Evolutionary conservation across 257 asterid species (phyloP), one percentile per base, ranked within the genome.

Genomic region (Primulina eburnea): DNA sequence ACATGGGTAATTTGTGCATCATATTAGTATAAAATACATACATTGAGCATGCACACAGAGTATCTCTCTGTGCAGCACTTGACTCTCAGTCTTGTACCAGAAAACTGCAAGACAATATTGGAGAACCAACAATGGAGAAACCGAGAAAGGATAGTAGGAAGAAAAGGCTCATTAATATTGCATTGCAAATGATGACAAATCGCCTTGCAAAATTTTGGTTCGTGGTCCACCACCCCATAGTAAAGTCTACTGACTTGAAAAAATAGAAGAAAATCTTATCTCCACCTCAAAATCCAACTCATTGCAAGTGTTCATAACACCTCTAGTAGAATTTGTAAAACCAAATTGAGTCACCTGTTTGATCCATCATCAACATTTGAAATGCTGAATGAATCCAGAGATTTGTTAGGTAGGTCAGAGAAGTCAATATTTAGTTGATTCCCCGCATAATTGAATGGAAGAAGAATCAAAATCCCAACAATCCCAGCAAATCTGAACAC

Each of bases 361-460:
- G 99, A 94, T 68, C 99, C 97, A 60, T 94, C 92, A 9, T 89
- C 82, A 62, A 94, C 97, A 80, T 94, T 94, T 60, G 99, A 88
- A 71, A 94, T 91, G 72, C 91, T 87, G 84, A 94, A 94, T 73
- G 92, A 71, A 60, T 91, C 99, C 83, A 94, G 79, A 4, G 97
- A 82, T 80, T 80, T 89, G 84, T 86, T 94, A 38, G 89, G 88
- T 72, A 94, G 59, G 80, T 87, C 97, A 2, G 82, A 74, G 38
- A 91, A 79, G 84, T 94, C 97, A 37, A 88, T 80, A 75, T 71
- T 83, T 40, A 89, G 79, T 80, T 94, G 97, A 76, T 79, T 86
- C 81, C 99, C 99, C 92, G 87, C 82, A 78, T 80, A 94, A 82
- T 94, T 94, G 86, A 94, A 82, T 6, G 99, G 99, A 71, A 94